Evolutionary conservation across 306 rosid species (phyloP).

Genomic region (cucumber (Cucumis sativus)): Cucumber_9930_V3 NC_026655.2:26769501-26770000

Average conservation of each 20-base stretch:
- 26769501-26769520: conserved; percentile 34
- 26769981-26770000: not conserved
- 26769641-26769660: conserved; percentile 35
- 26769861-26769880: too few species aligned
- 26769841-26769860: too few species aligned
- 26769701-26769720: conserved; percentile 42
- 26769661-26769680: conserved; percentile 30
- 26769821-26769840: too few species aligned
- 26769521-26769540: conserved; percentile 63
- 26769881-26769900: too few species aligned
- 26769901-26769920: too few species aligned
- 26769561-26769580: conserved; percentile 72
- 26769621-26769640: conserved; percentile 95
- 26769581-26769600: conserved; percentile 91
- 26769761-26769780: conserved; percentile 41
- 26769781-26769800: not conserved
- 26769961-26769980: not conserved
- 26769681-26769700: conserved; percentile 16
- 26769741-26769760: conserved; percentile 30
- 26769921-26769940: too few species aligned
- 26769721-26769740: too few species aligned
- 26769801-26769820: not conserved
- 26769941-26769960: too few species aligned
- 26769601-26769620: conserved; percentile 92
- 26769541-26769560: conserved; percentile 36